Evolutionary conservation across 1,284 basidiomycete genomes (phyloP).

Genomic region (Cutaneotrichosporon mucoides): DNA sequence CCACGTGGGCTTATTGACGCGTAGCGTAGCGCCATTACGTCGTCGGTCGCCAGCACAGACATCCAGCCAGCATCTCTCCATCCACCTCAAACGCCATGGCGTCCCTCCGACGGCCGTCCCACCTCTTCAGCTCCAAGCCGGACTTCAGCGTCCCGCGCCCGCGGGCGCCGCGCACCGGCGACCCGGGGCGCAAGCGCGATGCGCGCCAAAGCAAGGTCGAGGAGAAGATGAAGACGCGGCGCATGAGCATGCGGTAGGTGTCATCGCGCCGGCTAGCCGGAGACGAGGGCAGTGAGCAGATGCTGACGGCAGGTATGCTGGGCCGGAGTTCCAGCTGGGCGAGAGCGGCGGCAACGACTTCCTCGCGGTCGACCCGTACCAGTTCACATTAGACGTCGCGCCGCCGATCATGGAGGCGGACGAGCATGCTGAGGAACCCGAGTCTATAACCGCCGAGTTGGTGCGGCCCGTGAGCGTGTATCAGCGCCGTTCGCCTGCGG

Average conservation of each 20-base stretch:
- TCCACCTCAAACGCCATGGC: constrained; percentile 27
- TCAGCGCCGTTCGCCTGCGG: not conserved
- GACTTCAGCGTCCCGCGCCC: constrained; percentile 11
- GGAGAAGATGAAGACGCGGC: constrained; percentile 82
- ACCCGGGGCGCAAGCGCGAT: constrained; percentile 12
- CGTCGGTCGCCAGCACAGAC: not conserved
- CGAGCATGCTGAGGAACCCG: constrained; percentile 14
- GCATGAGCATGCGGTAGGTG: constrained; percentile 74
- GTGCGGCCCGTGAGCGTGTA: not conserved
- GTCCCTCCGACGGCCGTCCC: constrained; percentile 26
- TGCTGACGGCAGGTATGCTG: constrained; percentile 30
- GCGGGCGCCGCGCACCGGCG: constrained; percentile 15
- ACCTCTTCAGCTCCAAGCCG: constrained; percentile 11
- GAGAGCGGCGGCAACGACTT: constrained; percentile 14
- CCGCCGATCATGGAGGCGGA: constrained; percentile 19
- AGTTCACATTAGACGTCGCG: constrained; percentile 24
- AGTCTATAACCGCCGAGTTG: not conserved
- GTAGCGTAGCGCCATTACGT: not conserved
- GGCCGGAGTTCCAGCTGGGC: constrained; percentile 32
- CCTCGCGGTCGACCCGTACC: constrained; percentile 33
- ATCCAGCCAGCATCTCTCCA: not conserved
- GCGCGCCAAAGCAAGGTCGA: constrained; percentile 66
- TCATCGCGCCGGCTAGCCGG: no score
- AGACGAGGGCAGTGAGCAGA: no score
- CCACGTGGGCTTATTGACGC: not conserved